phyloP scores from a whole-genome alignment of 1,284 basidiomycete genomes.

The Coniferiporia sulphurascens region DNA sequence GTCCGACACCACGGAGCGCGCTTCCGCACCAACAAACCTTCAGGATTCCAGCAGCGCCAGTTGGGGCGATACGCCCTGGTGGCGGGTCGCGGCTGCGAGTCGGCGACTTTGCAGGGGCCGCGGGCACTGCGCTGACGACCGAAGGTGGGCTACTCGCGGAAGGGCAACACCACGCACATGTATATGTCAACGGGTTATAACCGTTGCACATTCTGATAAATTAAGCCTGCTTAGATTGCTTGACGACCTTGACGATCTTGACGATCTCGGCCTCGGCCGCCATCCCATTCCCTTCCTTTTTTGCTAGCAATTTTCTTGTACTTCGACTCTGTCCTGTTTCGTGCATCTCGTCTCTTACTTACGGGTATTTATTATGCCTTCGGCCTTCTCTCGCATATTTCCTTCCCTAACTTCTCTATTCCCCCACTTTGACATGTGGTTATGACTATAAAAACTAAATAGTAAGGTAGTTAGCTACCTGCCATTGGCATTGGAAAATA shows the following conservation, averaged over 20 bases:
- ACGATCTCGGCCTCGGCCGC: slow-evolving; percentile 1
- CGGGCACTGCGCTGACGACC: neutral
- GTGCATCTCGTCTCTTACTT: neutral
- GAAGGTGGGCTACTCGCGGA: neutral
- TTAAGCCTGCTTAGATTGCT: neutral
- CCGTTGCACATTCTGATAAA: neutral
- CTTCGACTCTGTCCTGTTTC: neutral
- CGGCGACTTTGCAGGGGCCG: neutral
- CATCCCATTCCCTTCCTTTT: neutral
- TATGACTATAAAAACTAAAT: neutral
- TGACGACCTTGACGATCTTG: slow-evolving; percentile 7
- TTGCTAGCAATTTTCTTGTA: neutral
- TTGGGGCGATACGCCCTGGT: neutral
- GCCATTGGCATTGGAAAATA: neutral
- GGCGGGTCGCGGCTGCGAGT: neutral
- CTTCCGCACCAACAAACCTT: slow-evolving; percentile 39
- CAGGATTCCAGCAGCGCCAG: neutral
- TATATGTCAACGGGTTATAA: slow-evolving; percentile 4
- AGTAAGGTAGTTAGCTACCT: neutral
- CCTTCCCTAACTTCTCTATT: neutral
- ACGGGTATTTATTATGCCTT: neutral
- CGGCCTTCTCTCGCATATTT: neutral
- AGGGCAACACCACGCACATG: neutral
- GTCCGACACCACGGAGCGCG: slow-evolving; percentile 51
- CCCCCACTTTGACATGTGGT: neutral